phyloP scores from a whole-genome alignment of 169 alveolate genomes.

The Eimeria brunetti region DNA sequence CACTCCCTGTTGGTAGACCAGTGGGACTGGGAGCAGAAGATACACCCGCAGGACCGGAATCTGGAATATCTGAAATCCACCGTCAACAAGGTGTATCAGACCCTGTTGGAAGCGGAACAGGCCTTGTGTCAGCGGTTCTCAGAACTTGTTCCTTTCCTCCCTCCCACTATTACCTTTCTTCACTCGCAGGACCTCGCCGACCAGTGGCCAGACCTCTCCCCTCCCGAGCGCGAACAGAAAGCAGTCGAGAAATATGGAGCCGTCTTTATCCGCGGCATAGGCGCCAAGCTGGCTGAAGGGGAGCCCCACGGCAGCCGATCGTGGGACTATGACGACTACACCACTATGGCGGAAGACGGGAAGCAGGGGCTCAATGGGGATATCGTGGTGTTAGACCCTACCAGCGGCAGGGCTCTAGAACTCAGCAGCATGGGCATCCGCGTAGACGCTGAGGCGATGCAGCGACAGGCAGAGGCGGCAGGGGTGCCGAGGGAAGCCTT shows the following conservation, averaged over 20 bases:
- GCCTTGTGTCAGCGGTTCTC: constrained; percentile 16
- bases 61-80: constrained; percentile 17
- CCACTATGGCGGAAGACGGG: constrained; percentile 27
- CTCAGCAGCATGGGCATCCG: constrained; percentile 64
- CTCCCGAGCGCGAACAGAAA: constrained; percentile 33
- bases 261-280: constrained; percentile 33
- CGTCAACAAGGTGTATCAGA: constrained; percentile 11
- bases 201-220: constrained; percentile 36
- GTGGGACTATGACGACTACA: constrained; percentile 67
- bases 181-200: constrained; percentile 28
- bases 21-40: constrained; percentile 75
- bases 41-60: constrained; percentile 17
- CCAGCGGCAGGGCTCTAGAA: constrained; percentile 47
- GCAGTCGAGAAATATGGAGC: constrained; percentile 66
- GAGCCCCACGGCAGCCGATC: constrained; percentile 33
- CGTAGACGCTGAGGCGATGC: constrained; percentile 42
- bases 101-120: constrained; percentile 16
- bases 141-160: constrained; percentile 32
- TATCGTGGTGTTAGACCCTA: constrained; percentile 45
- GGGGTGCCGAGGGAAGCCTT: neutral
- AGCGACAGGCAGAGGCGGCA: constrained; percentile 7
- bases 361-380: constrained; percentile 42
- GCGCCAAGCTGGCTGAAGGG: constrained; percentile 18
- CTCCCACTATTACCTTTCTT: neutral
- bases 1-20: constrained; percentile 49